Evolutionary conservation across 768 basidiomycete genomes (phyloP), one percentile per base, ranked within the genome.

Genomic region (Cyclocybe aegerita): DNA sequence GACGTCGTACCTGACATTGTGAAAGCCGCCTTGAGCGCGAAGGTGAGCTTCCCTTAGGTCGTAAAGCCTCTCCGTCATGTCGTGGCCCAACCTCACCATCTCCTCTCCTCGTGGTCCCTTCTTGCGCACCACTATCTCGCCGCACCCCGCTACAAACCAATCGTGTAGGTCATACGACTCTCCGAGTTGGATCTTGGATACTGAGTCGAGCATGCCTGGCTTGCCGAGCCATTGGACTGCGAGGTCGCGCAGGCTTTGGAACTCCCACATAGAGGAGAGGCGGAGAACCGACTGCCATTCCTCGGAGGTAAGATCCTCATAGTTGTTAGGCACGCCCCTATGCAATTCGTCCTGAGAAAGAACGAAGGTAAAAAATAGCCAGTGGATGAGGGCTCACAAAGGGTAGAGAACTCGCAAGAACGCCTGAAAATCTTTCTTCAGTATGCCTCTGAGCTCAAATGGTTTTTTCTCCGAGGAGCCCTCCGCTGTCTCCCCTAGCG

Each of bases 141-240:
- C 54, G 44, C 70, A 57, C 15, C 67, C 70, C 8, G 58, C 49
- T 16, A 69, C 35, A 5, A 72, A 56, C 71, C 75, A 76, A 4
- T 48, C 32, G 9, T 59, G 46, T 10, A 77, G 65, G 12, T 66
- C 59, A 40, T 65, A 65, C 34, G 62, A 52, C 9, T 59, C 54
- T 2, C 68, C 69, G 2, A 75, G 56, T 3, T 43, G 45, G 32
- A 75, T 58, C 44, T 65, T 68, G 33, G 66, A 60, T 14, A 64
- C 54, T 14, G 61, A 53, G 11, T 56, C 54, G 7, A 38, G 7
- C 17, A 65, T 43, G 5, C 42, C 33, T 4, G 42, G 41, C 5
- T 14, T 23, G 14, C 38, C 47, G 12, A 75, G 49, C 5, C 56
- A 49, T 9, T 57, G 4, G 15, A 71, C 54, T 8, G 71, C 66